Evolutionary conservation across 371 early-diverging fungal species (phyloP), one percentile per base, ranked within the genome.

Genomic region (Chytridium lagenaria): DNA sequence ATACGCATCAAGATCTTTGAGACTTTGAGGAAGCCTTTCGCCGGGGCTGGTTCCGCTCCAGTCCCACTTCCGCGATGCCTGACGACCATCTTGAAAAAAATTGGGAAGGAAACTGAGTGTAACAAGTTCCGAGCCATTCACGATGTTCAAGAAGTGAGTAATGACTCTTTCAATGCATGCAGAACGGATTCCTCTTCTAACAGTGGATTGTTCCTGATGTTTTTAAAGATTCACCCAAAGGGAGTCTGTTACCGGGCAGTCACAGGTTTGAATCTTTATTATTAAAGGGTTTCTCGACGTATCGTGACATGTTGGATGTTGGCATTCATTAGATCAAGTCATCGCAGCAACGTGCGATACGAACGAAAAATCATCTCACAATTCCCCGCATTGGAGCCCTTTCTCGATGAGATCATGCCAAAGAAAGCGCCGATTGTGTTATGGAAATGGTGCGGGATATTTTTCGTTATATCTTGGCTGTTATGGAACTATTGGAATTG

Each of bases 401-500:
- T 91, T 74, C 80, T 96, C 49, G 98, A 98, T 70, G 95, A 95
- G 30, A 84, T 98, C 63, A 81, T 98, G 68, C 99, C 99, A 22
- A 98, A 97, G 79, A 97, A 96, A 82, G 81, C 92, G 19, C 93
- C 92, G 38, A 80, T 94, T 75, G 78, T 91, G 39, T 85, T 94
- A 67, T 88, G 94, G 77, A 98, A 98, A 82, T 95, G 94, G 93
- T 93, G 82, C 30, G 44, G n/a, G n/a, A n/a, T n/a, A n/a, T n/a
- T n/a, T n/a, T n/a, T 55, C 36, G 50, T 68, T 0, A 26, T 50
- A 38, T 15, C 49, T 16, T 10, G 72, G 69, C 59, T 39, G 0
- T 50, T 40, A 31, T 55, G 22, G 33, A 15, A 38, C 49, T 37
- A 52, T 52, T 57, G 30, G 5, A 2, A 0, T 36, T 39, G 33